Percentiles rank a stretch among this genome's conserved stretches.
phyloP scores from a whole-genome alignment of 345 rosid species.

The Brassica rapa region DNA sequence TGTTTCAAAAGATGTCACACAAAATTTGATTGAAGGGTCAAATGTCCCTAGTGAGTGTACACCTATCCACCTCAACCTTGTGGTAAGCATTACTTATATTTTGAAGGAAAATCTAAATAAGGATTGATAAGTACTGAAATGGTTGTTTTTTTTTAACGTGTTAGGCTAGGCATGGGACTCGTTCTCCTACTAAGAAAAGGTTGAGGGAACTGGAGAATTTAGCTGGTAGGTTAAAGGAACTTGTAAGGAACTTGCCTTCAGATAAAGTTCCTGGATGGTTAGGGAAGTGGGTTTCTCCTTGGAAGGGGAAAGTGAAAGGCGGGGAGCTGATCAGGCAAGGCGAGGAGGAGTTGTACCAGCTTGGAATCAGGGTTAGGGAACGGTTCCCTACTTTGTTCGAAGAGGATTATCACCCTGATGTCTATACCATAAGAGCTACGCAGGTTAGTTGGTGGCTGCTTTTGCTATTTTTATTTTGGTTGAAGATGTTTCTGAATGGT shows the following conservation, averaged over 20 bases:
- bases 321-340: slow-evolving; percentile 78
- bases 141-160: not conserved
- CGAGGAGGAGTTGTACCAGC: slow-evolving; percentile 76
- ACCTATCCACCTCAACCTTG: slow-evolving; percentile 91
- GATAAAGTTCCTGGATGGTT: slow-evolving; percentile 73
- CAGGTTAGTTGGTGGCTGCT: slow-evolving; percentile 53
- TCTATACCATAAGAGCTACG: slow-evolving; percentile 72
- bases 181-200: slow-evolving; percentile 89
- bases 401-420: slow-evolving; percentile 87
- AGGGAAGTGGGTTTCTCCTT: slow-evolving; percentile 72
- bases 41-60: slow-evolving; percentile 60
- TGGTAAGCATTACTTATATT: slow-evolving; percentile 53
- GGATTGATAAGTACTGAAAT: slow-evolving; percentile 3
- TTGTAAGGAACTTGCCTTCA: slow-evolving; percentile 45
- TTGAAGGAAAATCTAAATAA: not conserved
- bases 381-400: slow-evolving; percentile 70
- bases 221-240: slow-evolving; percentile 61
- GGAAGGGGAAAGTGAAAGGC: slow-evolving; percentile 80
- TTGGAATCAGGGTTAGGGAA: slow-evolving; percentile 74
- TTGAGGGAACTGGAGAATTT: slow-evolving; percentile 67
- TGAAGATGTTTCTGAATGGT: not conserved
- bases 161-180: slow-evolving; percentile 97
- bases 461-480: not conserved
- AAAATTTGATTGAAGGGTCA: slow-evolving; percentile 44
- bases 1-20: slow-evolving; percentile 54